Evolutionary conservation across 106 monocot species (phyloP).

Genomic region (Alisma plantagoaquatica): DNA sequence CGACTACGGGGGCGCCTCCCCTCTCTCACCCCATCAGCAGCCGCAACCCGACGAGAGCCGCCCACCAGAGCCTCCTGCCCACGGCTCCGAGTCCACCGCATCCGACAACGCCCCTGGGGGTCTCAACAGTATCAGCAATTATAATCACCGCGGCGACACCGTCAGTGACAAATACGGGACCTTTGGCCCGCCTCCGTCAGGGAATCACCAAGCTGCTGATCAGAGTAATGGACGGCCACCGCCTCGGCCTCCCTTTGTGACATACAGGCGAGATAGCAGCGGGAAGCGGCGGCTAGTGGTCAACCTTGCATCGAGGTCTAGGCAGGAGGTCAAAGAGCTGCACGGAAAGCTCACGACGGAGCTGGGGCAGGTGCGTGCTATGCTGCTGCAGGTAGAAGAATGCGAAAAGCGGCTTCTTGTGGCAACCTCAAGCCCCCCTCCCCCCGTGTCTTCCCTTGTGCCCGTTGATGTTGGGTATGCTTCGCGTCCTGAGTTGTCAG

Average conservation of each 20-base stretch:
- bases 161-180: no score
- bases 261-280: not conserved
- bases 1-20: conserved; percentile 24
- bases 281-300: conserved; percentile 24
- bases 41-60: not conserved
- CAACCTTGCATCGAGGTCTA: conserved; percentile 30
- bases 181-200: no score
- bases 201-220: not conserved
- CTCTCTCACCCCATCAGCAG: conserved; percentile 20
- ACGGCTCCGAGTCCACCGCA: not conserved
- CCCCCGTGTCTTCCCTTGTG: conserved; percentile 12
- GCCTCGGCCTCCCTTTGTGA: not conserved
- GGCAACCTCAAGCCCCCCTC: no score
- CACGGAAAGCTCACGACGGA: conserved; percentile 42
- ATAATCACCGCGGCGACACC: no score
- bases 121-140: no score
- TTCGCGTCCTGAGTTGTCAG: conserved; percentile 49
- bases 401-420: no score
- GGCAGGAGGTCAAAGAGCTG: conserved; percentile 48
- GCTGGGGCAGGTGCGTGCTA: conserved; percentile 67
- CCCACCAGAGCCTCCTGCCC: not conserved
- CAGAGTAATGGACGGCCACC: no score
- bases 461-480: conserved; percentile 16
- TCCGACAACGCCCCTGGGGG: not conserved
- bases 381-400: conserved; percentile 31